These are phyloP conservation scores for Elsinoe batatas DNA, from an alignment of 2,329 filamentous ascomycete species.

Conservation along the genomic window DNA sequence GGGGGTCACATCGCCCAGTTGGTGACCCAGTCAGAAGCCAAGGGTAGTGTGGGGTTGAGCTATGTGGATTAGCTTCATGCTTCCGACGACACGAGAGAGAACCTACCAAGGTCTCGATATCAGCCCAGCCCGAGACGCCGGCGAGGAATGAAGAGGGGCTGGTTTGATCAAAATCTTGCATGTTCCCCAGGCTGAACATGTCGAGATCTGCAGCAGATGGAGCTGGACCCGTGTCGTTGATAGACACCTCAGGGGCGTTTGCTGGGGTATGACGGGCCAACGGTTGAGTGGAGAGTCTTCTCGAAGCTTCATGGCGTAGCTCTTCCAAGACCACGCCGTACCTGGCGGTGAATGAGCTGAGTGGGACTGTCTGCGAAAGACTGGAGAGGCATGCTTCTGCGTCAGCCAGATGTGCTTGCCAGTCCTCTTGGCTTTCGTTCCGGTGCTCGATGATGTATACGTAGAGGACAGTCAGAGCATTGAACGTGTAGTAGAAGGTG, in stretches of 20 bases:
- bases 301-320: slow-evolving; percentile 11
- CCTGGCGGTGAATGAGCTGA: background rate
- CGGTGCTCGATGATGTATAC: slow-evolving; percentile 9
- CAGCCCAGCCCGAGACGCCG: background rate
- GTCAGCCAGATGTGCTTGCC: slow-evolving; percentile 10
- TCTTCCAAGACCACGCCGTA: slow-evolving; percentile 14
- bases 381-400: background rate
- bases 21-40: background rate
- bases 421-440: background rate
- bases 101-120: background rate
- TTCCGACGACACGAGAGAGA: background rate
- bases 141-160: background rate
- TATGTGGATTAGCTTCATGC: background rate
- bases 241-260: background rate
- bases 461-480: background rate
- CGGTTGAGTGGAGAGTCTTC: background rate
- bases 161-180: background rate
- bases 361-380: background rate
- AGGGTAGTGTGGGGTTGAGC: background rate
- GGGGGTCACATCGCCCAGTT: background rate
- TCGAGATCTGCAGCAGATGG: background rate
- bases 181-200: background rate
- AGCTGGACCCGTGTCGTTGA: background rate
- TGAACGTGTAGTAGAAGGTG: slow-evolving; percentile 12
- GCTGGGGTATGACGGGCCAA: background rate